Percentiles rank a stretch among this genome's conserved stretches.
Evolutionary conservation across 1,284 basidiomycete species (phyloP).

Genomic region (Farysia itapuensis): DNA sequence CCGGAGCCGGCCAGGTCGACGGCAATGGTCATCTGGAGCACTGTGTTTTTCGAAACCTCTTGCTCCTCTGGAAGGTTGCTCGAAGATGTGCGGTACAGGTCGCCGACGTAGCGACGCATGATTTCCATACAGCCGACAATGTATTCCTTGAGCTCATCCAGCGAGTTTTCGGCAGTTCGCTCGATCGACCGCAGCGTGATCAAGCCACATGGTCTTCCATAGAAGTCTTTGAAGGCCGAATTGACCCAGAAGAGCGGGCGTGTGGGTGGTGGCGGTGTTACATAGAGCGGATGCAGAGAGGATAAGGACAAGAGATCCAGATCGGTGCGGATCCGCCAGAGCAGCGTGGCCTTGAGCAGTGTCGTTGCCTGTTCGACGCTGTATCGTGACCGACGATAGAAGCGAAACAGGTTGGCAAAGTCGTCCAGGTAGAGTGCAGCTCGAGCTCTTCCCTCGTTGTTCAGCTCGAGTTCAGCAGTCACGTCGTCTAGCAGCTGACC

Average conservation of each 20-base stretch:
- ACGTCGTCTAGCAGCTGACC: constrained; percentile 22
- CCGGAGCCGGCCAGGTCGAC: constrained; percentile 45
- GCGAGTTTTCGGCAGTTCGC: constrained; percentile 37
- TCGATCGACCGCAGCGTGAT: constrained; percentile 52
- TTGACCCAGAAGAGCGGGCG: constrained; percentile 58
- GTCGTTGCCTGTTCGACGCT: constrained; percentile 23
- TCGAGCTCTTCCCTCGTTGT: constrained; percentile 20
- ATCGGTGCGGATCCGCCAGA: constrained; percentile 51
- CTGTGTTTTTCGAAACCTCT: constrained; percentile 5
- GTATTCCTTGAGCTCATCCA: constrained; percentile 55
- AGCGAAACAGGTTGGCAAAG: constrained; percentile 46
- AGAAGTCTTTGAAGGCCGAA: constrained; percentile 45
- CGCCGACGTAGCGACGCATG: constrained; percentile 46
- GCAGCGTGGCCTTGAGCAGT: constrained; percentile 31
- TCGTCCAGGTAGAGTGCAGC: constrained; percentile 22
- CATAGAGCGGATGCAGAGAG: constrained; percentile 51
- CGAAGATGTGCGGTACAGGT: constrained; percentile 20
- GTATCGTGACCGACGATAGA: constrained; percentile 41
- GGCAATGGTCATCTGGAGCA: constrained; percentile 47
- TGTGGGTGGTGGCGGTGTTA: constrained; percentile 27
- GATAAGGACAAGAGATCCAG: constrained; percentile 39
- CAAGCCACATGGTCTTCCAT: constrained; percentile 49
- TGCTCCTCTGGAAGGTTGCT: too few relatives aligned
- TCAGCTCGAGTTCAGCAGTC: constrained; percentile 15
- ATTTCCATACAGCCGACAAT: constrained; percentile 57